These are phyloP conservation scores for Lineolata rhizophorae DNA, from an alignment of 495 filamentous ascomycete genomes.

Conservation along the genomic window DNA sequence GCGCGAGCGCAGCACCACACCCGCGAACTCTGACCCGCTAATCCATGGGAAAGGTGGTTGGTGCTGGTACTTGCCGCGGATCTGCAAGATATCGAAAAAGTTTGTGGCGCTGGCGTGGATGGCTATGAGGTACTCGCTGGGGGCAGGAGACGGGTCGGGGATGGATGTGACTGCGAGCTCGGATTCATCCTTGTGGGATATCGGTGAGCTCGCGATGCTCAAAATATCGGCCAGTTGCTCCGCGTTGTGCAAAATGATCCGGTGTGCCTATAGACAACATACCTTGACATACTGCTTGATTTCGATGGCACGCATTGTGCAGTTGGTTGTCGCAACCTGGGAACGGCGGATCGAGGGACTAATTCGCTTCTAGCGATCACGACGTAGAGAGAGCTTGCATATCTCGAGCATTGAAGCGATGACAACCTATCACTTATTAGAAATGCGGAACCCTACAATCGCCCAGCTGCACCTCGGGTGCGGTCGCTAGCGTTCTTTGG, in stretches of 20 bases:
- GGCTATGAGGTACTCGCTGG: slow-evolving; percentile 66
- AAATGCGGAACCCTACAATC: too few relatives aligned
- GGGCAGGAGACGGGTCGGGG: slow-evolving; percentile 42
- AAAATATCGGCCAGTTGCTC: background rate
- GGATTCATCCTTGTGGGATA: too few relatives aligned
- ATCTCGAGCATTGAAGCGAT: too few relatives aligned
- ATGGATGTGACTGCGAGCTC: slow-evolving; percentile 57
- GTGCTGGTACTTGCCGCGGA: slow-evolving; percentile 56
- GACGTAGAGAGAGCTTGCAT: too few relatives aligned
- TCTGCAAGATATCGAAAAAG: slow-evolving; percentile 89
- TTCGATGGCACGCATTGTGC: slow-evolving; percentile 63
- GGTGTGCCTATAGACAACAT: slow-evolving; percentile 4
- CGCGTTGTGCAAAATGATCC: background rate
- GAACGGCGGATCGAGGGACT: too few relatives aligned
- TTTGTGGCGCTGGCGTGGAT: slow-evolving; percentile 80
- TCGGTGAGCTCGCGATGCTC: slow-evolving; percentile 2
- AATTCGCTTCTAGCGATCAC: too few relatives aligned
- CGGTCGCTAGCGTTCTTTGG: too few relatives aligned
- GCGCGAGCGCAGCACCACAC: slow-evolving; percentile 46
- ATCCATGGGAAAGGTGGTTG: slow-evolving; percentile 67
- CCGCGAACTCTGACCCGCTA: slow-evolving; percentile 69
- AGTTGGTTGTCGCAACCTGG: background rate
- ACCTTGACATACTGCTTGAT: slow-evolving; percentile 68
- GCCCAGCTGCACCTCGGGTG: too few relatives aligned
- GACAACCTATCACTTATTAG: too few relatives aligned